phyloP scores from a whole-genome alignment of 768 basidiomycete genomes.

The Tephrocybe sp. region DNA sequence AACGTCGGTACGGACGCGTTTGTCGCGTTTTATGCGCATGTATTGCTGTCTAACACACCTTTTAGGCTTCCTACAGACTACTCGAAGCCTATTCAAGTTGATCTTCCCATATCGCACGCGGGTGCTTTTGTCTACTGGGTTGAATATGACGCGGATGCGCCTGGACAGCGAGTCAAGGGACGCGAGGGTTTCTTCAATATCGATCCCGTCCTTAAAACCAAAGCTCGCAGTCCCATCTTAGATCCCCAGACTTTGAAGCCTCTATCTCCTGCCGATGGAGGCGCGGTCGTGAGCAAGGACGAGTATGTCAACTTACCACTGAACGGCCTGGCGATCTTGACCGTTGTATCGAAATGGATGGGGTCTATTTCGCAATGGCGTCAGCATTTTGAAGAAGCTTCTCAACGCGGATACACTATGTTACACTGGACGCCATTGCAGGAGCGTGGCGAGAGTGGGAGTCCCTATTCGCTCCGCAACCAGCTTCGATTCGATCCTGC shows the following conservation, averaged over 20 bases:
- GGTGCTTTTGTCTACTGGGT: constrained; percentile 96
- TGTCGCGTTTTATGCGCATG: constrained; percentile 18
- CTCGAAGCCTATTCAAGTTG: constrained; percentile 88
- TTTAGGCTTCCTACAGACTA: constrained; percentile 79
- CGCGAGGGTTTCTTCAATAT: constrained; percentile 95
- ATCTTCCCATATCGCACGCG: constrained; percentile 94
- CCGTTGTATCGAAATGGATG: constrained; percentile 98
- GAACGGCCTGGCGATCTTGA: constrained; percentile 85
- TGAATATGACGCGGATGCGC: constrained; percentile 72
- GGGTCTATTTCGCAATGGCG: constrained; percentile 78
- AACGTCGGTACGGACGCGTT: constrained; percentile 58
- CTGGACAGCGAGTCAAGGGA: constrained; percentile 68
- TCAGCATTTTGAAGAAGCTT: constrained; percentile 77
- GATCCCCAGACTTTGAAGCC: constrained; percentile 44
- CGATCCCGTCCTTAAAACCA: constrained; percentile 81
- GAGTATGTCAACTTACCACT: constrained; percentile 71
- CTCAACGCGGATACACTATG: constrained; percentile 95
- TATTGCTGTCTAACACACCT: constrained; percentile 10
- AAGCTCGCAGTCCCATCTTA: constrained; percentile 73
- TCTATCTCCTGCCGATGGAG: constrained; percentile 51
- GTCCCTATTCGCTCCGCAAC: constrained; percentile 91
- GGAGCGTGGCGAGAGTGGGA: constrained; percentile 82
- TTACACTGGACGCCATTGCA: constrained; percentile 96
- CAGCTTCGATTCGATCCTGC: constrained; percentile 82
- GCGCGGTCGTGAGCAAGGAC: constrained; percentile 44